Percentiles rank a stretch among this genome's conserved stretches.
phyloP scores from a whole-genome alignment of 2,329 filamentous ascomycete species.

The Colletotrichum gigasporum region DNA sequence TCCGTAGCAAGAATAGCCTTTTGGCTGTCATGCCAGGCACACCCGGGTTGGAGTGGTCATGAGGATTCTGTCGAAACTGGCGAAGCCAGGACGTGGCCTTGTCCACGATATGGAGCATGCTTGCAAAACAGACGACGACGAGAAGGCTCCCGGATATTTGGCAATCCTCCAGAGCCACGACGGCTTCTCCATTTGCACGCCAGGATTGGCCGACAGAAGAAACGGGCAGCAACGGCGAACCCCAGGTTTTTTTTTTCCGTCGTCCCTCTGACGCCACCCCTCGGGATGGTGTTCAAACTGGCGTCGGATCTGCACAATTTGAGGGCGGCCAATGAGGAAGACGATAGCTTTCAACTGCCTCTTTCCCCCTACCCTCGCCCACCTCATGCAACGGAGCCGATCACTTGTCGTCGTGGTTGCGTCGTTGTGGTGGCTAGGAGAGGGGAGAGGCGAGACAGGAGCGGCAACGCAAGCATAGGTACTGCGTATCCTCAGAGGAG shows the following conservation, averaged over 20 bases:
- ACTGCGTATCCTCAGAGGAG: too few relatives aligned
- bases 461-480: background rate
- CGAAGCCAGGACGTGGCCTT: constrained; percentile 13
- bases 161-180: background rate
- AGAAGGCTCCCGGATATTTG: background rate
- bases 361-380: constrained; percentile 18
- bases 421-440: constrained; percentile 6
- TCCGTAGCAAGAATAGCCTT: constrained; percentile 21
- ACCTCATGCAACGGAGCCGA: constrained; percentile 11
- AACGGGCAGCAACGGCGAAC: background rate
- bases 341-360: background rate
- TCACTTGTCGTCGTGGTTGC: constrained; percentile 16
- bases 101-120: background rate
- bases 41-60: constrained; percentile 20
- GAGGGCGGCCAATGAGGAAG: constrained; percentile 9
- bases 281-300: constrained; percentile 14
- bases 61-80: constrained; percentile 23
- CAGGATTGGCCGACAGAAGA: constrained; percentile 2
- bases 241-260: constrained; percentile 11
- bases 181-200: background rate
- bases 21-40: constrained; percentile 23
- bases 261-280: constrained; percentile 23
- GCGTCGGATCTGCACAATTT: constrained; percentile 1
- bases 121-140: background rate
- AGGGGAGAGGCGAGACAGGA: constrained; percentile 1